Conservation (phyloP, 768 basidiomycete genomes). For the Mycena olivaceomarginata region DNA sequence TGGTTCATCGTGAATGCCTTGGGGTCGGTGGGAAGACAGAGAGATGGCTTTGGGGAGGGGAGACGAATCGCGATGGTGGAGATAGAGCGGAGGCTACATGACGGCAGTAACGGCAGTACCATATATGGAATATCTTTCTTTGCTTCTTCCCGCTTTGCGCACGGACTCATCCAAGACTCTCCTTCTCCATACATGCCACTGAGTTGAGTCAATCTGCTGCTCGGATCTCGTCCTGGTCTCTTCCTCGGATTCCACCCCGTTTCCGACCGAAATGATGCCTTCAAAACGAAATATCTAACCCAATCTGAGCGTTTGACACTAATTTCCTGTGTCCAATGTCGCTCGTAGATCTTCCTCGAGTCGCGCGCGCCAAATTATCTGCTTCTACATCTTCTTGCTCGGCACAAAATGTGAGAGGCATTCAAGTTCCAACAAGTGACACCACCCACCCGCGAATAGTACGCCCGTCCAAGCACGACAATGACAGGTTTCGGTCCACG, state of each 20-base stretch:
- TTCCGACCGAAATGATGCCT: neutral
- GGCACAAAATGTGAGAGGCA: neutral
- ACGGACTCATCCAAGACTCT: no score
- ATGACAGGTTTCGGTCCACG: constrained; percentile 2
- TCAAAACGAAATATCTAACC: neutral
- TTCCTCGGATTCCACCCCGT: neutral
- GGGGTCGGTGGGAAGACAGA: no score
- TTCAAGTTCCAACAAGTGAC: neutral
- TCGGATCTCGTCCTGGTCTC: neutral
- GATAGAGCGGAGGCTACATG: constrained; percentile 6
- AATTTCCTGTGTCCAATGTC: constrained; percentile 6
- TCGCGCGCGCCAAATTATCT: neutral
- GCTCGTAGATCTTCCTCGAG: neutral
- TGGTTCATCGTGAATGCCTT: constrained; percentile 20
- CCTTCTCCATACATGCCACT: no score
- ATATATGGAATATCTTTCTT: neutral
- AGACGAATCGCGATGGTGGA: neutral
- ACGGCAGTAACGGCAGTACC: neutral
- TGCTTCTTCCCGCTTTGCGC: no score
- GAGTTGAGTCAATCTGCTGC: no score
- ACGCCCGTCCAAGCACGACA: neutral
- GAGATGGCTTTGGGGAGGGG: no score
- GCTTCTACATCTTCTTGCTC: constrained; percentile 4
- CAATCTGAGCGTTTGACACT: neutral
- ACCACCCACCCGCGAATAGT: neutral